Evolutionary conservation across 2,329 filamentous ascomycete genomes (phyloP).

Genomic region (Paecilomyces sp.): DNA sequence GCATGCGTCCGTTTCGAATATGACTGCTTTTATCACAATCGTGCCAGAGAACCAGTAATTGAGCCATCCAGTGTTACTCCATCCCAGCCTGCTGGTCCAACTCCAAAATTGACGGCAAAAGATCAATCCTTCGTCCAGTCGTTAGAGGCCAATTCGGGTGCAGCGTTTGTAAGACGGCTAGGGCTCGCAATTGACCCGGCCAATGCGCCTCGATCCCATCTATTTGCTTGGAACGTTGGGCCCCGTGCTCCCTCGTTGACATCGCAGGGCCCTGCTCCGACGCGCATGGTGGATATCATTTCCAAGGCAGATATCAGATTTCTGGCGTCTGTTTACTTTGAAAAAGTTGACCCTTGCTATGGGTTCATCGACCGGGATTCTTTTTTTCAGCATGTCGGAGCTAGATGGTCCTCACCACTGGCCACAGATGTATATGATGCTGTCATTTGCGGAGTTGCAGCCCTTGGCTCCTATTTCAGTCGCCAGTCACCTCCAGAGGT

Average conservation of each 20-base stretch:
- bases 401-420: conserved; percentile 17
- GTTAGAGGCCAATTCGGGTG: conserved; percentile 51
- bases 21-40: conserved; percentile 43
- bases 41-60: conserved; percentile 15
- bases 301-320: conserved; percentile 42
- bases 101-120: neutral
- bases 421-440: conserved; percentile 36
- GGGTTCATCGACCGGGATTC: conserved; percentile 37
- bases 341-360: conserved; percentile 48
- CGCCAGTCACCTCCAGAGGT: conserved; percentile 31
- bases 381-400: conserved; percentile 21
- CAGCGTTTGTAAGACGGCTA: conserved; percentile 48
- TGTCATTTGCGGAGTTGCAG: conserved; percentile 50
- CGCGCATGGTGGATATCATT: conserved; percentile 41
- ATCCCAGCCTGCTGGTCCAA: neutral
- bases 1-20: conserved; percentile 50
- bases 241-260: conserved; percentile 3
- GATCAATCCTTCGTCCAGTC: conserved; percentile 25
- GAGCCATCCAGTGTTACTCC: conserved; percentile 11
- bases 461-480: conserved; percentile 48
- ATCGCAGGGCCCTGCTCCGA: conserved; percentile 3
- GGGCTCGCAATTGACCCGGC: conserved; percentile 48
- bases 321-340: conserved; percentile 44
- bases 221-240: conserved; percentile 51
- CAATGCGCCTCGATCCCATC: conserved; percentile 46